Base-by-base conservation (phyloP, 345 rosid species). In the Gossypium stocksii region DNA sequence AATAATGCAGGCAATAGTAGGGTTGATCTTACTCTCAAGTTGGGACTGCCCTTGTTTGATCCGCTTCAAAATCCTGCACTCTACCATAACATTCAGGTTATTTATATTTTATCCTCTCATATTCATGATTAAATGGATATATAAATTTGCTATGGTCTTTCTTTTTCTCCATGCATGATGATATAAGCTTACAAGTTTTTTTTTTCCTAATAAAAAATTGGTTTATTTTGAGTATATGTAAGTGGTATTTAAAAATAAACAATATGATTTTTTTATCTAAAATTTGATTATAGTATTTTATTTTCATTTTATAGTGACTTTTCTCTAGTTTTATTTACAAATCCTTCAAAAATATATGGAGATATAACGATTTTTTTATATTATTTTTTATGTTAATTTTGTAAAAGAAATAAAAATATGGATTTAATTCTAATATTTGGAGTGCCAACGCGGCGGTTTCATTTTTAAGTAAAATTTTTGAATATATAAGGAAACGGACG, bases 1-100 rank as follows among this genome's bases (percentile, higher is more conserved):
- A 48, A 23, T 3, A 23, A 14, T 71, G 51, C 16, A 56, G 19
- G 45, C 13, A 56, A 38, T 4, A 41, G 46, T 1, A 56, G 38
- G 66, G 54, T 72, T 58, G 75, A 72, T 22, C 54, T 72, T 16
- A 58, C 54, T 1, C 66, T 72, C 54, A 72, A 58, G 54, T 20
- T 72, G 53, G 75, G 75, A 38, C 44, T 58, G 23, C 66, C 75
- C 22, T 58, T 58, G 53, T 53, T 53, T 22, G 15, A 43, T 56
- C 9, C n/a, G 2, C 20, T 6, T 66, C 71, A 23, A 48, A 48
- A 14, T 25, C 13, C 41, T 2, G 2, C 41, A 46, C 13, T 22
- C 8, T 67, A 23, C 4, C 70, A 45, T 41, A 51, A 16, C 45
- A 69, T 43, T 27, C 72, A 69, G 72, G 72, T 69, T 69, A 2